A percentile compares a stretch with the other conserved stretches of the same genome.
phyloP scores from a whole-genome alignment of 306 rosid genomes.

The Calophaca sinica region DNA sequence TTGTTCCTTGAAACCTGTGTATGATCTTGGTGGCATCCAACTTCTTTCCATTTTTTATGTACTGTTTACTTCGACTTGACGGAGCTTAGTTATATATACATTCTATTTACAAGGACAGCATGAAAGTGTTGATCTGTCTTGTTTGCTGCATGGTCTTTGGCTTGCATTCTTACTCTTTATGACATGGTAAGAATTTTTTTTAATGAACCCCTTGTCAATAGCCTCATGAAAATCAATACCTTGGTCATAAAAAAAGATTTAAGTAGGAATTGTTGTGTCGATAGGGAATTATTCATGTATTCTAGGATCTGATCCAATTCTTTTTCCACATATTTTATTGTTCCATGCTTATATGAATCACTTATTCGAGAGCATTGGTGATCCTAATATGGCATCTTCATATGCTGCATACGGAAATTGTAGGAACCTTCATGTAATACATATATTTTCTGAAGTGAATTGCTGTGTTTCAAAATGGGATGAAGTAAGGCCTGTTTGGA shows the following conservation, averaged over 20 bases:
- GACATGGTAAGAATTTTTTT: background rate
- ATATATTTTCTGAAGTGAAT: slow-evolving; percentile 11
- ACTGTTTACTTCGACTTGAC: background rate
- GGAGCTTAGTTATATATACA: background rate
- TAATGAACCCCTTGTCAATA: no score
- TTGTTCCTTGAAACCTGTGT: slow-evolving; percentile 15
- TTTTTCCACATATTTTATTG: slow-evolving; percentile 14
- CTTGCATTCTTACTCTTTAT: slow-evolving; percentile 4
- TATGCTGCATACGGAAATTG: slow-evolving; percentile 15
- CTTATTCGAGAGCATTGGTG: slow-evolving; percentile 24
- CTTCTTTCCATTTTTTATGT: background rate
- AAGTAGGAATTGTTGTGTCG: background rate
- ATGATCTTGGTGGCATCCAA: slow-evolving; percentile 1
- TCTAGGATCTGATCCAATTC: slow-evolving; percentile 8
- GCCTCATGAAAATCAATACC: background rate
- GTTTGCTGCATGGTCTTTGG: background rate
- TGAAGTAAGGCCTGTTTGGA: slow-evolving; percentile 23
- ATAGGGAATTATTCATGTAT: slow-evolving; percentile 24
- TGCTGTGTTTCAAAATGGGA: slow-evolving; percentile 6
- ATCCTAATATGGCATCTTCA: slow-evolving; percentile 11
- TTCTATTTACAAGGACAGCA: background rate
- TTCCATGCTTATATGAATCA: slow-evolving; percentile 11
- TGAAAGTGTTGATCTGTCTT: slow-evolving; percentile 1
- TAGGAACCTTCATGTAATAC: slow-evolving; percentile 32
- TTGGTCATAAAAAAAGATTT: background rate